phyloP scores from a whole-genome alignment of 2,329 filamentous ascomycete genomes.

The Malbranchea zuffiana region DNA sequence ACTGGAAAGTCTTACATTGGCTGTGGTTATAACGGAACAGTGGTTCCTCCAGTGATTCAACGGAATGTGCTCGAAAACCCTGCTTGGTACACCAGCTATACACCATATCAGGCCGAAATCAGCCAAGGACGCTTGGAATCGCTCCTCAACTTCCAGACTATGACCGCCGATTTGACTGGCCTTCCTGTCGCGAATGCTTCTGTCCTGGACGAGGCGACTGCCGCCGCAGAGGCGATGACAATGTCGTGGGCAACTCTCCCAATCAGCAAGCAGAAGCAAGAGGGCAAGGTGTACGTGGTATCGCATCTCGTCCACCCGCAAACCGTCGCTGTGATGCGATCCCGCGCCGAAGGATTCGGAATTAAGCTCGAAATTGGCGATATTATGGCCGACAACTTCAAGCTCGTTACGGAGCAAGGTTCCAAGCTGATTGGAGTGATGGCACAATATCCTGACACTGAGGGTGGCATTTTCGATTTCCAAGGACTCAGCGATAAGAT shows the following conservation, averaged over 20 bases:
- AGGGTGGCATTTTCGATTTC: slow-evolving; percentile 69
- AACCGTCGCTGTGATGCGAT: slow-evolving; percentile 71
- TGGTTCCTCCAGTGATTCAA: slow-evolving; percentile 80
- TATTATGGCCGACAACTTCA: slow-evolving; percentile 53
- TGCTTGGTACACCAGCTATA: slow-evolving; percentile 97
- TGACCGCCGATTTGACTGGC: slow-evolving; percentile 78
- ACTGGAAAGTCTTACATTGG: slow-evolving; percentile 63
- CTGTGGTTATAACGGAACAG: slow-evolving; percentile 77
- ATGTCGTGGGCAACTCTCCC: slow-evolving; percentile 71
- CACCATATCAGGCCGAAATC: slow-evolving; percentile 93
- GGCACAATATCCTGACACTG: slow-evolving; percentile 89
- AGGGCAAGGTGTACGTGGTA: slow-evolving; percentile 72
- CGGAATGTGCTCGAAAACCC: slow-evolving; percentile 86
- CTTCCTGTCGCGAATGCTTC: slow-evolving; percentile 85
- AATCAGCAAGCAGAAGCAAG: slow-evolving; percentile 57
- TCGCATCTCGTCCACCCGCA: slow-evolving; percentile 74
- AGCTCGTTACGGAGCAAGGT: slow-evolving; percentile 60
- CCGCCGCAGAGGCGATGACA: slow-evolving; percentile 92
- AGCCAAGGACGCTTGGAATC: slow-evolving; percentile 90
- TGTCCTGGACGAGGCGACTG: slow-evolving; percentile 80
- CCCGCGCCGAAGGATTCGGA: slow-evolving; percentile 82
- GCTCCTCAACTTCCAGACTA: slow-evolving; percentile 87
- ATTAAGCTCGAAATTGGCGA: slow-evolving; percentile 67
- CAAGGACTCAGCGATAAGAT: slow-evolving; percentile 61
- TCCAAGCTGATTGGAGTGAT: slow-evolving; percentile 79